Evolutionary conservation across 441 rosid genomes (phyloP), one percentile per base, ranked within the genome.

Genomic region (Bruguiera hainesii): DNA sequence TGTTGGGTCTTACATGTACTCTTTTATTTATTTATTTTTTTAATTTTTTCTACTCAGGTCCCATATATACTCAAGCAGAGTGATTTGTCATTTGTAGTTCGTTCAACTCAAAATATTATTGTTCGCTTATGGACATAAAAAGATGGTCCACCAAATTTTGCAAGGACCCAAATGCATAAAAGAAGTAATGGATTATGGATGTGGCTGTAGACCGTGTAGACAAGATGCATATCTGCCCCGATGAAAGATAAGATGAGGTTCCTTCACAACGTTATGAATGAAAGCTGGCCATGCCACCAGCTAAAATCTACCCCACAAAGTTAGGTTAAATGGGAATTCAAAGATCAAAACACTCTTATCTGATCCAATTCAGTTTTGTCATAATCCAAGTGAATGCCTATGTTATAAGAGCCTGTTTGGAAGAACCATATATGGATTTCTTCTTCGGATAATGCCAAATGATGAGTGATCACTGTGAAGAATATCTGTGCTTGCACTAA

Each of bases 211-310:
- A 0, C 35, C 35, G 6, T 31, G 35, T 31, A 31, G 35, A 31
- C 35, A 31, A 6, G 60, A 68, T 42, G 70, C 73, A 23, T 20
- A 56, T 68, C 63, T 55, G 39, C n/a, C 57, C 39, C 18, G 42
- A 19, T 11, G 33, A 1, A 46, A 31, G 70, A 70, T 69, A 63
- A 50, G 75, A 71, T 73, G 67, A 21, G 75, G 68, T 56, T 63
- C 48, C 48, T 56, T 9, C 23, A 23, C 1, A 5, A 4, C 42
- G 28, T 23, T n/a, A 8, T 9, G 35, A 52, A 21, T 26, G 26
- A 9, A 18, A 11, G 3, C 15, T 70, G 21, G 52, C 57, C 68
- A 42, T 51, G 56, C 42, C 57, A 53, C 16, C 50, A 28, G 11
- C 20, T 29, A 16, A 46, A 46, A 8, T 60, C 49, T 50, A 37